Percentiles rank a stretch among this genome's conserved stretches.
Conservation (phyloP, 2,329 filamentous ascomycete species). For the Epichloe sibirici region DNA sequence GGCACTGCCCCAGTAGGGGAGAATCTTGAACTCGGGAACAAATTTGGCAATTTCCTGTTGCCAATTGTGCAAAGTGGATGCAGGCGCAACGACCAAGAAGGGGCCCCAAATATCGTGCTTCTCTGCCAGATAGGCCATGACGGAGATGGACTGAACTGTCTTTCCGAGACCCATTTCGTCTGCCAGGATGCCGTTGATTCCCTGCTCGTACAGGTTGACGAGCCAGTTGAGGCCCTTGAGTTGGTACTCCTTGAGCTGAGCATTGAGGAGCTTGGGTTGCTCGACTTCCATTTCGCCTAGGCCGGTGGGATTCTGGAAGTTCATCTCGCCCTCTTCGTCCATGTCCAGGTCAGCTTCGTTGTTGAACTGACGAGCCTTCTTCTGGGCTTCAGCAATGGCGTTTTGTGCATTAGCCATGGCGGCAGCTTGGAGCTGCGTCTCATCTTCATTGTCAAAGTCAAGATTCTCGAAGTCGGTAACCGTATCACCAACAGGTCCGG, state of each 20-base stretch:
- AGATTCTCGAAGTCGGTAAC: conserved; percentile 91
- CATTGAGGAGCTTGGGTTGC: conserved; percentile 85
- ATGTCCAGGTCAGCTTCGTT: conserved; percentile 49
- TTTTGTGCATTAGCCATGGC: conserved; percentile 94
- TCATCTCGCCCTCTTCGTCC: conserved; percentile 94
- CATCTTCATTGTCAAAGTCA: conserved; percentile 91
- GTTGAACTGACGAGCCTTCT: conserved; percentile 89
- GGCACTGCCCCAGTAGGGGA: conserved; percentile 95
- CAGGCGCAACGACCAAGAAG: conserved; percentile 90
- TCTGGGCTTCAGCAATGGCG: conserved; percentile 86
- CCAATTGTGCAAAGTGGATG: conserved; percentile 97
- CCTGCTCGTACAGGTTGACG: conserved; percentile 96
- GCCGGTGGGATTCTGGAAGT: conserved; percentile 97
- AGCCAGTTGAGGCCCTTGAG: conserved; percentile 99
- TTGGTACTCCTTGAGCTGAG: conserved; percentile 96
- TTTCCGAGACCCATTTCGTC: conserved; percentile 99
- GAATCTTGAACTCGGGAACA: conserved; percentile 84
- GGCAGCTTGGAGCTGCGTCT: conserved; percentile 65
- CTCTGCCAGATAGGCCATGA: conserved; percentile 97
- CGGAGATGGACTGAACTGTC: conserved; percentile 96
- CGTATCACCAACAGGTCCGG: conserved; percentile 48
- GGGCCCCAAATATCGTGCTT: conserved; percentile 97
- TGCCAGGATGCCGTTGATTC: conserved; percentile 97
- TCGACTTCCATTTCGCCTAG: conserved; percentile 88
- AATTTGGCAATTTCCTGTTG: conserved; percentile 96